Base-by-base conservation (phyloP, 768 basidiomycete genomes). In the Lentinula sp. region DNA sequence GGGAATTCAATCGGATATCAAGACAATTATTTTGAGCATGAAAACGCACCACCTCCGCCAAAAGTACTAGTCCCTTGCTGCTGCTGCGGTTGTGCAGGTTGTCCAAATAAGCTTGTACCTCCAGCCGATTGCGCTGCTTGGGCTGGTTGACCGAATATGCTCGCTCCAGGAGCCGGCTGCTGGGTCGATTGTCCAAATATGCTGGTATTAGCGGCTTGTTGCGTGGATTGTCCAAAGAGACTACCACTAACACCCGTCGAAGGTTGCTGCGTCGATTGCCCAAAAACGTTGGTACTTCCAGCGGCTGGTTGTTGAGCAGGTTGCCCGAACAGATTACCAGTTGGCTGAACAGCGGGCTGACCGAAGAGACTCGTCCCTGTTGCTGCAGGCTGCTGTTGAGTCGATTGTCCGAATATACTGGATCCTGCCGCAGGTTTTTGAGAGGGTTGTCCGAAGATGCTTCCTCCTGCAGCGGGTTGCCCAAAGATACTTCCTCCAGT, bases 21-120 rank as follows among this genome's bases (percentile, higher is more conserved):
- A 3, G 28, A 28, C 28, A 3, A 28, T 28, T 28, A 28, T 28
- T 28, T 28, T 3, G 37, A 76, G 12, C 10, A 42, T 2, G 4
- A 16, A 48, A 69, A 55, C 6, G 65, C 64, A 28, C 63, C 63
- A 36, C 54, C 42, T 10, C 57, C 57, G 57, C 74, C 72, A 61
- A 73, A 74, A 33, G 70, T 39, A 50, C 63, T 64, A 56, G 58
- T 55, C 66, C 46, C 69, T 48, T 69, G 71, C 33, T 70, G 70
- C 49, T 68, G 69, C 35, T 62, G 61, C 64, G 60, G 59, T 58
- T 68, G 37, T 54, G 70, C 23, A 60, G 71, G 60, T 55, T 73
- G 71, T 46, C 77, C 77, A 67, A 79, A 73, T 36, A 72, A 57
- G 13, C 63, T 64, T 45, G 59, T 57, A 28, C 62, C 57, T 61